phyloP scores from a whole-genome alignment of 805 yeast species.

The Lipomyces yamadae region DNA sequence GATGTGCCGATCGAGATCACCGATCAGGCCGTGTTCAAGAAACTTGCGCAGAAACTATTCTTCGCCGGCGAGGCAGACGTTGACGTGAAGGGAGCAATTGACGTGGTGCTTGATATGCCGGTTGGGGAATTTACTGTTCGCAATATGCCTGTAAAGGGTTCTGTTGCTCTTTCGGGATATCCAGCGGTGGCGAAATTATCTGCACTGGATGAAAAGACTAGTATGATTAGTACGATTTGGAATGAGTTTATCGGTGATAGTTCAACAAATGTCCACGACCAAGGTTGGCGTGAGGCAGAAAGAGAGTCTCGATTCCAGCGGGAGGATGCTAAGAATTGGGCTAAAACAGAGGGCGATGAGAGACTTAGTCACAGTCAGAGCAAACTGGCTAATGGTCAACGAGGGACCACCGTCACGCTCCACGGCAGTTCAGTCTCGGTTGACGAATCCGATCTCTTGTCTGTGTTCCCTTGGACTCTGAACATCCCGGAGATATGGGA shows the following conservation, averaged over 20 bases:
- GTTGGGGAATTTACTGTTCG: slow-evolving; percentile 31
- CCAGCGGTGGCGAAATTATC: not conserved
- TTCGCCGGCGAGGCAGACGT: slow-evolving; percentile 35
- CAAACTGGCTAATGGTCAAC: too few relatives aligned
- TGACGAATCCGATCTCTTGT: not conserved
- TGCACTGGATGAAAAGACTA: not conserved
- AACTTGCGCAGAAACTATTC: slow-evolving; percentile 30
- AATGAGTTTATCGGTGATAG: not conserved
- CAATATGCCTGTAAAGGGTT: slow-evolving; percentile 34
- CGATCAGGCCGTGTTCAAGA: slow-evolving; percentile 33
- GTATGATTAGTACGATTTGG: not conserved
- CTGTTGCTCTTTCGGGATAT: slow-evolving; percentile 22
- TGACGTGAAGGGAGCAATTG: slow-evolving; percentile 35
- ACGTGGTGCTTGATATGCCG: slow-evolving; percentile 31
- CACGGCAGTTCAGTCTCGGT: not conserved
- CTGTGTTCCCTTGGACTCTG: not conserved
- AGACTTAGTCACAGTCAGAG: too few relatives aligned
- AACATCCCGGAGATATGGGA: not conserved
- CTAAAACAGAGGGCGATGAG: too few relatives aligned
- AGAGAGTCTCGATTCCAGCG: not conserved
- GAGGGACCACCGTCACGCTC: not conserved
- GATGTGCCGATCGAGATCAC: slow-evolving; percentile 38
- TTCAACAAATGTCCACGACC: not conserved
- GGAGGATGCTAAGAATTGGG: not conserved
- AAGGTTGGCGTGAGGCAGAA: not conserved